phyloP scores from a whole-genome alignment of 2,329 filamentous ascomycete species.

The Pseudocercospora cruenta region DNA sequence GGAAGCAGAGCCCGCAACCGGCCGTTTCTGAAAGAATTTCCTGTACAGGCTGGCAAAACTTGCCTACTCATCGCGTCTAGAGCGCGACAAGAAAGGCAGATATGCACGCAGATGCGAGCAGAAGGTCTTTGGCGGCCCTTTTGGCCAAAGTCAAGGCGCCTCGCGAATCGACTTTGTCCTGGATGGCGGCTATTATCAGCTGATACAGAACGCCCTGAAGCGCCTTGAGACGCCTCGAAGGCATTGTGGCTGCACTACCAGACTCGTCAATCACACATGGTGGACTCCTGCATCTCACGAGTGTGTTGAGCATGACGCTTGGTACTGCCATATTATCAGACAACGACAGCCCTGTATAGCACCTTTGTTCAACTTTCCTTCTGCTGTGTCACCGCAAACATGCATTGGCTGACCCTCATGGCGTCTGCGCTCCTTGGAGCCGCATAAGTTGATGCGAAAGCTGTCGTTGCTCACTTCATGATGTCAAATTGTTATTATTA shows the following conservation, averaged over 20 bases:
- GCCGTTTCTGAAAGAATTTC: neutral
- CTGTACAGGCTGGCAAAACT: neutral
- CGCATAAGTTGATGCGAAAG: conserved; percentile 17
- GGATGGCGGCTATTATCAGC: conserved; percentile 1
- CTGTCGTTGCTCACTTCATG: conserved; percentile 23
- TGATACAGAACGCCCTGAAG: neutral
- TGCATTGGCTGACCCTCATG: conserved; percentile 18
- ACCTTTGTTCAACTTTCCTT: neutral
- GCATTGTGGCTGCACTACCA: neutral
- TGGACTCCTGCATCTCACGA: neutral
- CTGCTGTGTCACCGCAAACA: conserved; percentile 5
- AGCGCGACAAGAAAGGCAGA: neutral
- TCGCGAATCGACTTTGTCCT: neutral
- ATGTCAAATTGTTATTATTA: conserved; percentile 20
- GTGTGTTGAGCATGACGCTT: neutral
- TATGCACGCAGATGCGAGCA: neutral
- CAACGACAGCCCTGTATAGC: neutral
- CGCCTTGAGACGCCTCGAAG: neutral
- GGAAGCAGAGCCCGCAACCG: neutral
- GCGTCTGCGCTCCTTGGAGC: conserved; percentile 17
- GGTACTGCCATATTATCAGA: neutral
- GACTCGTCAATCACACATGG: neutral
- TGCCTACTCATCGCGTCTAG: neutral
- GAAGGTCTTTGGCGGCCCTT: neutral
- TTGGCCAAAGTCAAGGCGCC: neutral